Conservation (phyloP, 768 basidiomycete species). For the Tricholoma sp. region DNA sequence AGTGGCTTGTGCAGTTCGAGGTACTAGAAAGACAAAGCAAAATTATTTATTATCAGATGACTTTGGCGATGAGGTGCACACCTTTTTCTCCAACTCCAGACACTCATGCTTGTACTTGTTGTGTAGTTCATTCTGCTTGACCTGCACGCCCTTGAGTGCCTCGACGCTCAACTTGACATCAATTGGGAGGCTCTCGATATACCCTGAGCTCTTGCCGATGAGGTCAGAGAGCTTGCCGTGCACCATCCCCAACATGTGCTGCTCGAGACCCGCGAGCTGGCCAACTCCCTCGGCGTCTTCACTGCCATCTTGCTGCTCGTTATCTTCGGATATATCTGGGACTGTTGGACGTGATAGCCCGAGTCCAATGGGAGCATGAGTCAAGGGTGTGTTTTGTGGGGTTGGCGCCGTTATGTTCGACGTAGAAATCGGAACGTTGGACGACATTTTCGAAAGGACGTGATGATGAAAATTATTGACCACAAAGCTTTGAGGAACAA, state of each 20-base stretch:
- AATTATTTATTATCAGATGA: constrained; percentile 2
- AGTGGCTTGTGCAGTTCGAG: constrained; percentile 74
- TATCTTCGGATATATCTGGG: constrained; percentile 82
- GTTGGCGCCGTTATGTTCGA: constrained; percentile 79
- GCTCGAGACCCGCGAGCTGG: constrained; percentile 39
- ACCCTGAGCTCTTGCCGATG: constrained; percentile 89
- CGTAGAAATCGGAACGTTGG: constrained; percentile 58
- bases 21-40: constrained; percentile 42
- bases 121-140: constrained; percentile 86
- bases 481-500: background rate
- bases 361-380: constrained; percentile 69
- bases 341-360: constrained; percentile 85
- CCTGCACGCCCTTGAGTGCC: constrained; percentile 91
- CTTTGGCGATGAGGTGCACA: constrained; percentile 27
- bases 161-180: constrained; percentile 82
- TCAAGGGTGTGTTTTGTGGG: constrained; percentile 88
- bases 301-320: constrained; percentile 57
- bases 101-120: constrained; percentile 94
- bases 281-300: constrained; percentile 31
- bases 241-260: constrained; percentile 79
- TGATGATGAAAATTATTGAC: background rate
- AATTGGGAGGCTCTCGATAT: constrained; percentile 83
- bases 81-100: constrained; percentile 94
- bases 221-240: constrained; percentile 83
- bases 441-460: constrained; percentile 46